phyloP scores from a whole-genome alignment of 2,329 filamentous ascomycete genomes.

The Fusarium sp. region DNA sequence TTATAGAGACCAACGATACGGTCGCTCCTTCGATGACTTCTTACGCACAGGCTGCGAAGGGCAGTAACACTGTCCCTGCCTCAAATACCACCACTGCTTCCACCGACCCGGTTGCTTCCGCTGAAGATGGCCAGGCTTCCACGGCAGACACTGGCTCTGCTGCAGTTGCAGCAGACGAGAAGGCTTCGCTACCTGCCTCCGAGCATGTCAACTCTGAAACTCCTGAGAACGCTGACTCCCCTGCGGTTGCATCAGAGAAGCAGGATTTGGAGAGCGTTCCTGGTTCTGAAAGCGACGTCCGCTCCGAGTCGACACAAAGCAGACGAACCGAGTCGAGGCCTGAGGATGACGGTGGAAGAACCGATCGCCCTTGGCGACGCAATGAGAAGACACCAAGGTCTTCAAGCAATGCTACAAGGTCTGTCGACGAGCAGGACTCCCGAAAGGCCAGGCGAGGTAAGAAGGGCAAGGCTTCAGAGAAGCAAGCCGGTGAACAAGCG shows the following conservation, averaged over 20 bases:
- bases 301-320: slow-evolving; percentile 51
- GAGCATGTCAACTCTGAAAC: slow-evolving; percentile 47
- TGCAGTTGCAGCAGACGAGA: slow-evolving; percentile 45
- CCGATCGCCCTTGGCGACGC: slow-evolving; percentile 57
- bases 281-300: slow-evolving; percentile 54
- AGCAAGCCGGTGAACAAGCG: slow-evolving; percentile 62
- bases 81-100: slow-evolving; percentile 45
- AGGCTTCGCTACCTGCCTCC: slow-evolving; percentile 36
- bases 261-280: slow-evolving; percentile 51
- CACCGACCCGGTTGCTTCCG: slow-evolving; percentile 40
- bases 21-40: slow-evolving; percentile 77
- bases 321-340: slow-evolving; percentile 50
- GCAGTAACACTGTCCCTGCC: slow-evolving; percentile 63
- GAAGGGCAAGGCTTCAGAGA: slow-evolving; percentile 63
- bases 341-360: slow-evolving; percentile 54
- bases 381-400: slow-evolving; percentile 65
- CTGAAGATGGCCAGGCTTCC: slow-evolving; percentile 47
- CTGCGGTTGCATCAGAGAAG: slow-evolving; percentile 47
- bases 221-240: slow-evolving; percentile 41
- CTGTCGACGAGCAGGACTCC: slow-evolving; percentile 69
- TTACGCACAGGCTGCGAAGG: slow-evolving; percentile 95
- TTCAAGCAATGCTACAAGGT: slow-evolving; percentile 72
- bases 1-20: slow-evolving; percentile 56
- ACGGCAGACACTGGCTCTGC: slow-evolving; percentile 41
- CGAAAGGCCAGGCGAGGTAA: slow-evolving; percentile 68